A percentile compares a stretch with the other conserved stretches of the same genome.
Conservation (phyloP, 23 red algal genomes). For the Gracilaria domingensis region DNA sequence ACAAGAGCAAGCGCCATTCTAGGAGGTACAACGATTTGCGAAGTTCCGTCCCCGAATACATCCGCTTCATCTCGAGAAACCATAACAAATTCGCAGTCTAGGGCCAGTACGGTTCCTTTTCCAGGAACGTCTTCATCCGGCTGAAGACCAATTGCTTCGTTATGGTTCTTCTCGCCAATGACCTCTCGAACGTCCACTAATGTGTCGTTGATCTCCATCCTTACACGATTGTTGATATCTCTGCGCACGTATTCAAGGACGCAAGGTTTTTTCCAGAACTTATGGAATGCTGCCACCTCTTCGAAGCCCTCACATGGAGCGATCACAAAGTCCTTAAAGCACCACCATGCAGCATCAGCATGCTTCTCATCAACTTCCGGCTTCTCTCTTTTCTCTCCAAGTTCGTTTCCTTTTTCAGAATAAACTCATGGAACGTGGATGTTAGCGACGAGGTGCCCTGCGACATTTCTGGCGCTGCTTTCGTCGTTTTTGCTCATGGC, state of each 20-base stretch:
- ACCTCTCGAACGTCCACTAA: constrained; percentile 60
- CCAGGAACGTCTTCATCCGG: constrained; percentile 54
- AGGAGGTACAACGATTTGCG: constrained; percentile 76
- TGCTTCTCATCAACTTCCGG: not conserved
- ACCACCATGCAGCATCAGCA: constrained; percentile 78
- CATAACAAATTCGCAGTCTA: constrained; percentile 96
- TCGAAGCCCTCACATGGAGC: constrained; percentile 60
- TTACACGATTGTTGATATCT: constrained; percentile 56
- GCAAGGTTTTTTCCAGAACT: constrained; percentile 76
- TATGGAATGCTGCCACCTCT: constrained; percentile 82
- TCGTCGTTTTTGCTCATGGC: constrained; percentile 10
- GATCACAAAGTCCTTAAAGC: constrained; percentile 97
- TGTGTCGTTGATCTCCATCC: not conserved
- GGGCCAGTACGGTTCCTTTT: constrained; percentile 75
- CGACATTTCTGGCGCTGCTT: constrained; percentile 25
- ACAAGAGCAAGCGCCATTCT: constrained; percentile 84
- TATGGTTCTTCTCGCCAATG: constrained; percentile 50
- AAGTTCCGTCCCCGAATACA: constrained; percentile 67
- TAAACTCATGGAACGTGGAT: constrained; percentile 55
- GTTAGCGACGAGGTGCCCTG: constrained; percentile 66
- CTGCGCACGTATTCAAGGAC: constrained; percentile 81
- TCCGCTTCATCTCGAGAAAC: constrained; percentile 81
- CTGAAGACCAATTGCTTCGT: constrained; percentile 65
- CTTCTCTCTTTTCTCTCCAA: not conserved
- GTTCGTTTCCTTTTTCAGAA: constrained; percentile 4